Percentiles rank a stretch among this genome's conserved stretches.
phyloP scores from a whole-genome alignment of 2,329 filamentous ascomycete genomes.

The Monilinia fructicola region DNA sequence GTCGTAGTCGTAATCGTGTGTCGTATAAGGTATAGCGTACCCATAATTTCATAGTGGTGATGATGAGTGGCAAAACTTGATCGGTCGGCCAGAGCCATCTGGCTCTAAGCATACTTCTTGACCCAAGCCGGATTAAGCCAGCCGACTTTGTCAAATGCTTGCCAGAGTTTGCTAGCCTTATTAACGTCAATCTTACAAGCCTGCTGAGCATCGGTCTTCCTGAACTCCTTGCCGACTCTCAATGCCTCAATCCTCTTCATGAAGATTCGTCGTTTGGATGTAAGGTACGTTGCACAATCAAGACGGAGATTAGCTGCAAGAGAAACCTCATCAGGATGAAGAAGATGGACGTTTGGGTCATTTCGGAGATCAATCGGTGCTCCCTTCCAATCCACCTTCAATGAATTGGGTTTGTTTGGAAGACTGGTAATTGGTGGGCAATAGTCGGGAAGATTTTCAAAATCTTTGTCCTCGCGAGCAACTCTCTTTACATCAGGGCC shows the following conservation, averaged over 20 bases:
- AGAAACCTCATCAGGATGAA: slow-evolving; percentile 75
- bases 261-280: slow-evolving; percentile 92
- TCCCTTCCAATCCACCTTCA: slow-evolving; percentile 88
- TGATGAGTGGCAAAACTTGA: slow-evolving; percentile 16
- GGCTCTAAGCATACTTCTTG: slow-evolving; percentile 28
- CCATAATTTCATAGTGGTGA: not conserved
- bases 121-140: slow-evolving; percentile 59
- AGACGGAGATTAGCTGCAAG: slow-evolving; percentile 79
- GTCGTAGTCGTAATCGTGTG: slow-evolving; percentile 18
- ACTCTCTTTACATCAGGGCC: slow-evolving; percentile 48
- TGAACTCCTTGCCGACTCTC: slow-evolving; percentile 74
- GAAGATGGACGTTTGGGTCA: slow-evolving; percentile 66
- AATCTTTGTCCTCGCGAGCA: slow-evolving; percentile 82
- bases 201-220: slow-evolving; percentile 93
- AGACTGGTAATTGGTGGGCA: slow-evolving; percentile 69
- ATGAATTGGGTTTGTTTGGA: slow-evolving; percentile 62
- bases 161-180: slow-evolving; percentile 92
- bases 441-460: slow-evolving; percentile 67
- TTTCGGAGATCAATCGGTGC: slow-evolving; percentile 71
- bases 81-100: slow-evolving; percentile 22
- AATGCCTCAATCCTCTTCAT: slow-evolving; percentile 67
- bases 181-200: slow-evolving; percentile 99
- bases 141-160: slow-evolving; percentile 80
- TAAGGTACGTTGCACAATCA: slow-evolving; percentile 84
- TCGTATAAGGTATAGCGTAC: slow-evolving; percentile 8